Percentiles rank a stretch among this genome's conserved stretches.
These are phyloP conservation scores for Nissolia schottii DNA, from an alignment of 306 rosid species.

Conservation along the genomic window DNA sequence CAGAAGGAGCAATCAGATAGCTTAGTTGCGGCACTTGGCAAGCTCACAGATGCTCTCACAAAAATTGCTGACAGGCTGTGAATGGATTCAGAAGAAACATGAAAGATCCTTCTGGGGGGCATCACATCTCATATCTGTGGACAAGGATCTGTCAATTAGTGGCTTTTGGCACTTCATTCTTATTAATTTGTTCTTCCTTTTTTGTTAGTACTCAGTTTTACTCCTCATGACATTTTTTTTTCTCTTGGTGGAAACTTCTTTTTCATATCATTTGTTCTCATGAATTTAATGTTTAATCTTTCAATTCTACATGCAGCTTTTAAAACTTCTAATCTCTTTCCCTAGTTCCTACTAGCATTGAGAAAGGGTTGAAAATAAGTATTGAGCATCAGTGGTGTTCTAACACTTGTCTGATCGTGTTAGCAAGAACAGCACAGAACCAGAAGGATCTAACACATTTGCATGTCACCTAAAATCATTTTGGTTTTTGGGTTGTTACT, in stretches of 20 bases:
- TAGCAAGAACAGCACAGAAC: background rate
- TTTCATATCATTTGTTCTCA: background rate
- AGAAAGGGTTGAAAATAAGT: background rate
- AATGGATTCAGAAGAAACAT: conserved; percentile 13
- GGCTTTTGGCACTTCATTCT: conserved; percentile 22
- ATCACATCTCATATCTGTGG: background rate
- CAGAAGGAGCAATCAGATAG: conserved; percentile 40
- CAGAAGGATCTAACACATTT: background rate
- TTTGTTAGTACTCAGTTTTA: background rate
- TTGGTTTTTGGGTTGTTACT: background rate
- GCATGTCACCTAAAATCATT: background rate
- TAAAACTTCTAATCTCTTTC: background rate
- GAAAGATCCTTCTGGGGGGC: background rate
- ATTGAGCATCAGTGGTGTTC: background rate
- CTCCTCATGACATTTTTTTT: background rate
- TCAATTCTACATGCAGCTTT: background rate
- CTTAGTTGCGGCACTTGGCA: conserved; percentile 43
- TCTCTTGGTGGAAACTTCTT: background rate
- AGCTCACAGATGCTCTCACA: conserved; percentile 48
- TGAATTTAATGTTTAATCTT: conserved; percentile 20
- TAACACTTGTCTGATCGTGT: background rate
- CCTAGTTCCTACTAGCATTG: background rate
- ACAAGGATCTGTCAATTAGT: conserved; percentile 9
- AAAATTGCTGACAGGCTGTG: conserved; percentile 56
- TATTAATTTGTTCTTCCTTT: background rate